Percentiles rank a stretch among this genome's conserved stretches.
Conservation (phyloP, 768 basidiomycete species). For the Daedalea quercina region DNA sequence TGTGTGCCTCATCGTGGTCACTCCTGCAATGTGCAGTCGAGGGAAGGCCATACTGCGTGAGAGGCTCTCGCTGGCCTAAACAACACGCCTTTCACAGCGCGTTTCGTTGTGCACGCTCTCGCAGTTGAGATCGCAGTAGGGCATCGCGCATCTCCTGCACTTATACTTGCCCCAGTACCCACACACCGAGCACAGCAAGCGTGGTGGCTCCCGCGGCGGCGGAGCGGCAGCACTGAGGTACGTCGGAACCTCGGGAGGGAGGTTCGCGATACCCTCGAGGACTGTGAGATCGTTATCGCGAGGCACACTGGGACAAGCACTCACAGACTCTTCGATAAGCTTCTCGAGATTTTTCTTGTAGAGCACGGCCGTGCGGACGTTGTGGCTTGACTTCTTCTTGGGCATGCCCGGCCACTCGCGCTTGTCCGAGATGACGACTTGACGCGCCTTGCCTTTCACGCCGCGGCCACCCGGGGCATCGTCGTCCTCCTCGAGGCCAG, state of each 20-base stretch:
- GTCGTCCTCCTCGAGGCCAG: conserved; percentile 35
- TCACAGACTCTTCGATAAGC: conserved; percentile 74
- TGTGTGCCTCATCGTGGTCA: no score
- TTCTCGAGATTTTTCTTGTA: conserved; percentile 76
- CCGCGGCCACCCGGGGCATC: conserved; percentile 40
- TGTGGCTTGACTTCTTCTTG: conserved; percentile 80
- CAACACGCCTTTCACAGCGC: conserved; percentile 68
- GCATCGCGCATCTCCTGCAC: conserved; percentile 70
- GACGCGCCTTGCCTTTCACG: conserved; percentile 63
- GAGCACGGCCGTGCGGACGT: conserved; percentile 69
- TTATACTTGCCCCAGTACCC: conserved; percentile 80
- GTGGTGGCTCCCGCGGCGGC: conserved; percentile 55
- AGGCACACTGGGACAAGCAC: conserved; percentile 21
- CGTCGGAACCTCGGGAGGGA: conserved; percentile 48
- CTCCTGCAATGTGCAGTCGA: no score
- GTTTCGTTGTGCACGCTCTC: conserved; percentile 72
- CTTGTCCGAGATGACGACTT: conserved; percentile 63
- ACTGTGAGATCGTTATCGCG: not conserved
- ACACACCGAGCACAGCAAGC: conserved; percentile 78
- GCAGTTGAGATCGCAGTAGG: conserved; percentile 72
- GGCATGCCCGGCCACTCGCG: conserved; percentile 48
- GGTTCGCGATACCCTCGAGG: conserved; percentile 48
- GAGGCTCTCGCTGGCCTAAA: no score
- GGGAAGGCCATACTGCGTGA: no score
- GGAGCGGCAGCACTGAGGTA: conserved; percentile 68